Conservation (phyloP, 805 yeast species). For the Kuraishia molischiana region DNA sequence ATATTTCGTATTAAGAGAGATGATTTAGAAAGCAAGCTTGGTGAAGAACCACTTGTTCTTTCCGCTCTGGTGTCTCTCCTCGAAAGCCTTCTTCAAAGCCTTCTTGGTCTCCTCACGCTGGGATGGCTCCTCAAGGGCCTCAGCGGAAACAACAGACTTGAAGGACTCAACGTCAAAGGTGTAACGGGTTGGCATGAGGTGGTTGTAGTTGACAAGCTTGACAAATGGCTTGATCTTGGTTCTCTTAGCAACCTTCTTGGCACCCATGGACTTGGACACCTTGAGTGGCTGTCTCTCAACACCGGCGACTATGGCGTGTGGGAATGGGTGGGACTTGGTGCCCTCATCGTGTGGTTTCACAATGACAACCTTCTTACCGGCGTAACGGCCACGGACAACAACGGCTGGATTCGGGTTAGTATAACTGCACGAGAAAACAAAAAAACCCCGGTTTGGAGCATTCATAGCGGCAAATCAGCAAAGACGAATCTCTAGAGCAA, state of each 20-base stretch:
- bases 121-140: constrained; percentile 93
- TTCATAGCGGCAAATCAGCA: too few species aligned
- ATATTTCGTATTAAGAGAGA: too few species aligned
- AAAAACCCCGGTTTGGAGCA: too few species aligned
- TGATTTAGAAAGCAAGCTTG: constrained; percentile 41
- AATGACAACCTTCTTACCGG: constrained; percentile 99
- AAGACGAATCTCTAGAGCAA: too few species aligned
- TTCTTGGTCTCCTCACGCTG: constrained; percentile 99
- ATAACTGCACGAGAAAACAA: too few species aligned
- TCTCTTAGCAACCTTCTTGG: constrained; percentile 95
- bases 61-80: constrained; percentile 99
- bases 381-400: constrained; percentile 99
- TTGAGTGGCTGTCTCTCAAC: constrained; percentile 96
- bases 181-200: constrained; percentile 99
- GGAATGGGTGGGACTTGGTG: constrained; percentile 96
- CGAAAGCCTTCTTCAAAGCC: constrained; percentile 97
- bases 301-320: constrained; percentile 99
- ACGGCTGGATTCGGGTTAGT: constrained; percentile 82
- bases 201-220: constrained; percentile 99
- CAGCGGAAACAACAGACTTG: constrained; percentile 86
- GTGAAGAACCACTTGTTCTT: constrained; percentile 99
- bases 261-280: constrained; percentile 91
- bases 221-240: constrained; percentile 98
- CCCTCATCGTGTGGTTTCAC: constrained; percentile 98
- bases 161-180: constrained; percentile 92